These are phyloP conservation scores for Colletotrichum tropicicola DNA, from an alignment of 2,329 filamentous ascomycete species.

Conservation along the genomic window DNA sequence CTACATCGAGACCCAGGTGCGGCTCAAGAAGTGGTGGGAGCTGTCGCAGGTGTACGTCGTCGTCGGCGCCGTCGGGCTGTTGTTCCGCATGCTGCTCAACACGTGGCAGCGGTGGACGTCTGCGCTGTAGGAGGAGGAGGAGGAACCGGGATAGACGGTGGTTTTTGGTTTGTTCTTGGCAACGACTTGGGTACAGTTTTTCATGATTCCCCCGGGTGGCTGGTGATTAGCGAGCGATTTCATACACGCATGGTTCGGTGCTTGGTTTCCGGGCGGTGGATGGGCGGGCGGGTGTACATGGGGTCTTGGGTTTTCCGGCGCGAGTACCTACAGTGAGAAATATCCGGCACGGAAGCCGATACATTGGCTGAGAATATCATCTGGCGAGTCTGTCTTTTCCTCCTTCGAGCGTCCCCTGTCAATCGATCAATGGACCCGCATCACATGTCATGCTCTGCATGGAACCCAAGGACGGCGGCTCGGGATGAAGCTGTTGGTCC, in stretches of 20 bases:
- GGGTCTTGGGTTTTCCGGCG: background rate
- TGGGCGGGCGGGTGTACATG: background rate
- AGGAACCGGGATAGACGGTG: background rate
- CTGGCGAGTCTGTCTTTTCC: background rate
- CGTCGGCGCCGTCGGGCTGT: slow-evolving; percentile 51
- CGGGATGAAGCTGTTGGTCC: too few relatives aligned
- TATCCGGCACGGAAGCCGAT: background rate
- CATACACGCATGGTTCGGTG: background rate
- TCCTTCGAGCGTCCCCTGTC: too few relatives aligned
- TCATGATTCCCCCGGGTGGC: slow-evolving; percentile 2
- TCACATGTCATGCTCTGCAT: background rate
- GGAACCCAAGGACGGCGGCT: background rate
- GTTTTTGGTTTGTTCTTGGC: background rate
- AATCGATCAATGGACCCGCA: too few relatives aligned
- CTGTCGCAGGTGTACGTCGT: slow-evolving; percentile 64
- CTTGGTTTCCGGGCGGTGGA: background rate
- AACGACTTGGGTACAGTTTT: background rate
- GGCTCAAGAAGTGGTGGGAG: slow-evolving; percentile 62
- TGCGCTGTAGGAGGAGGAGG: background rate
- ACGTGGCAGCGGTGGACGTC: slow-evolving; percentile 24
- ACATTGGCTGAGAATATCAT: background rate
- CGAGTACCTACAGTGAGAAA: background rate
- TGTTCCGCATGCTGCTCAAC: slow-evolving; percentile 49
- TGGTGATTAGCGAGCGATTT: slow-evolving; percentile 24
- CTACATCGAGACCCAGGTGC: slow-evolving; percentile 68